Conservation (phyloP, 305 asterid genomes). For the Solanum chacoense region DNA sequence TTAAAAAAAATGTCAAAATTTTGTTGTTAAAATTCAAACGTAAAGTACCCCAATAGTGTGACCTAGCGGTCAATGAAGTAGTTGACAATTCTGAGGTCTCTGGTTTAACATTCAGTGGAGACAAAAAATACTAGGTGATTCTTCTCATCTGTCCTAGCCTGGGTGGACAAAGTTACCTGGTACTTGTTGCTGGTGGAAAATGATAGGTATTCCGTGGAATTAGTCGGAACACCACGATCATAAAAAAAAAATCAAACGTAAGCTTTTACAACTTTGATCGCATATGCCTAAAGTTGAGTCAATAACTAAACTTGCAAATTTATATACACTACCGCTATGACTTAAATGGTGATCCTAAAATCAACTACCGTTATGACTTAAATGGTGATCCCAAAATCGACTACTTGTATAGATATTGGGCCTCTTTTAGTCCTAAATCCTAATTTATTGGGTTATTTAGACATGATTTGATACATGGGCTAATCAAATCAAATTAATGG, state of each 20-base stretch:
- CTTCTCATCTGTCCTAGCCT: neutral
- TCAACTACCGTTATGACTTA: neutral
- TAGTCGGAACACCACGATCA: neutral
- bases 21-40: neutral
- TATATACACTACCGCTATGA: neutral
- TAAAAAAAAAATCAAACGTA: neutral
- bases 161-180: neutral
- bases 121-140: neutral
- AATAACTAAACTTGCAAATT: neutral
- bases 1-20: neutral
- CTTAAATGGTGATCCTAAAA: neutral
- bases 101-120: neutral
- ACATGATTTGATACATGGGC: neutral
- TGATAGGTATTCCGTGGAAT: neutral
- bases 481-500: neutral
- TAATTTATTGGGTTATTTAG: neutral
- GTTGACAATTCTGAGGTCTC: neutral
- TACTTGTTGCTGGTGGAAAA: neutral
- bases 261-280: neutral
- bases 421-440: neutral
- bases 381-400: neutral
- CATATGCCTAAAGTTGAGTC: neutral
- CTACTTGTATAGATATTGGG: neutral
- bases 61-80: neutral
- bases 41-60: neutral